Evolutionary conservation across 352 stramenopile species (phyloP).

Genomic region (Paralagenidium karlingii): DNA sequence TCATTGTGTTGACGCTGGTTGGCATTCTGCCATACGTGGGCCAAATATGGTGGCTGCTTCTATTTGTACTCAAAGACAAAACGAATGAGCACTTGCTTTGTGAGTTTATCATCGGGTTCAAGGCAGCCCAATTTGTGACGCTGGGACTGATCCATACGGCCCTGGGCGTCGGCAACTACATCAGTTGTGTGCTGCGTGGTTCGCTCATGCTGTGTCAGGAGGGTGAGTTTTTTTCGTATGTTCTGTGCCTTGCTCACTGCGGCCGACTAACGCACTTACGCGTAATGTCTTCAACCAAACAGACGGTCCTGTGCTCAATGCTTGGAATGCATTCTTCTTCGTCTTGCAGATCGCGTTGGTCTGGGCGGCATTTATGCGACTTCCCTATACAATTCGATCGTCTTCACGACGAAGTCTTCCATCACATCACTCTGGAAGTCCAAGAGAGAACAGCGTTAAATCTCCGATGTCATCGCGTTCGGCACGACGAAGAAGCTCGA

Average conservation of each 20-base stretch:
- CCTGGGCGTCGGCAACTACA: conserved; percentile 49
- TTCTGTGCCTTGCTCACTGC: neutral
- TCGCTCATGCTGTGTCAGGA: conserved; percentile 46
- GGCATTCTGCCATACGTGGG: conserved; percentile 75
- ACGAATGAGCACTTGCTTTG: conserved; percentile 88
- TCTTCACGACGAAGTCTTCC: conserved; percentile 21
- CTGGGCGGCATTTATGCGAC: conserved; percentile 73
- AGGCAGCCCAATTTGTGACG: conserved; percentile 84
- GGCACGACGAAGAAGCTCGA: too few relatives aligned
- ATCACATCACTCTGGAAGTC: too few relatives aligned
- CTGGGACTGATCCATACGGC: conserved; percentile 62
- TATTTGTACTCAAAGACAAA: conserved; percentile 87
- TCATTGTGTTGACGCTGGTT: conserved; percentile 58
- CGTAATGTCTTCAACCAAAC: neutral
- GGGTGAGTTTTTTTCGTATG: conserved; percentile 9
- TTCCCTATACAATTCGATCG: conserved; percentile 76
- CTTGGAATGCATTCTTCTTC: conserved; percentile 72
- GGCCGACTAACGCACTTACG: neutral
- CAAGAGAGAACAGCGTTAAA: too few relatives aligned
- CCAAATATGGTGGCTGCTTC: conserved; percentile 83
- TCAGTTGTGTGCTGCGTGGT: conserved; percentile 52
- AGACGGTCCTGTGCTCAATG: conserved; percentile 37
- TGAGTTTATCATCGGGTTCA: conserved; percentile 87
- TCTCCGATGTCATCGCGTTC: conserved; percentile 13
- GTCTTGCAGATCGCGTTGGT: conserved; percentile 72